phyloP scores from a whole-genome alignment of 2,329 filamentous ascomycete species.

The Ophiostoma perfectum region DNA sequence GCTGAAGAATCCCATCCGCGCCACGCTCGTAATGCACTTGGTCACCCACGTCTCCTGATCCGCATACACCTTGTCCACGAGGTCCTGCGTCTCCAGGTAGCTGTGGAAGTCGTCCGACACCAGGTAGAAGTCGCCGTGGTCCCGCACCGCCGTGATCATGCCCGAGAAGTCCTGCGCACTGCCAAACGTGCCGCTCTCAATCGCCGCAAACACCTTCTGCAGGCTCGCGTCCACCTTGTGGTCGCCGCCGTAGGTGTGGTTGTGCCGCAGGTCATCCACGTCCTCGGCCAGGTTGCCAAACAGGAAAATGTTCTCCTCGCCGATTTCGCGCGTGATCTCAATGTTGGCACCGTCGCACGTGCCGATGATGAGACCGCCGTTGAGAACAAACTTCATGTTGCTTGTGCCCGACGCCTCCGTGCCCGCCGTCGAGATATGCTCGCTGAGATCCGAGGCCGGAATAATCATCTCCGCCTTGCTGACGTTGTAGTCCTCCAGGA shows the following conservation, averaged over 20 bases:
- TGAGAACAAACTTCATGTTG: constrained; percentile 99
- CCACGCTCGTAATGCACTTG: constrained; percentile 82
- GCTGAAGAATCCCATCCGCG: constrained; percentile 96
- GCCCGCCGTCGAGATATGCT: constrained; percentile 96
- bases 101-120: constrained; percentile 96
- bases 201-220: constrained; percentile 73
- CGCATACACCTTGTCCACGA: constrained; percentile 88
- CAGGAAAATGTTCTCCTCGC: constrained; percentile 96
- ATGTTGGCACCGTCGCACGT: constrained; percentile 98
- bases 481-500: constrained; percentile 97
- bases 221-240: constrained; percentile 74
- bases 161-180: constrained; percentile 72
- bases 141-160: constrained; percentile 75
- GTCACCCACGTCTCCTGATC: constrained; percentile 89
- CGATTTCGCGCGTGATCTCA: constrained; percentile 95
- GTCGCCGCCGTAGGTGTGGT: constrained; percentile 72
- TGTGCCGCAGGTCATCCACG: constrained; percentile 90
- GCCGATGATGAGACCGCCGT: constrained; percentile 93
- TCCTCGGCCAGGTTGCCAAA: constrained; percentile 95
- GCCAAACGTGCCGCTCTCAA: constrained; percentile 76
- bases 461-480: constrained; percentile 97
- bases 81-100: constrained; percentile 82
- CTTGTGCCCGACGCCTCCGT: constrained; percentile 86
- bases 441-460: constrained; percentile 91
- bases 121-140: constrained; percentile 96